Percentiles rank a stretch among this genome's conserved stretches.
Evolutionary conservation across 2,329 filamentous ascomycete genomes (phyloP).

Genomic region (Fusarium austroafricanum): DNA sequence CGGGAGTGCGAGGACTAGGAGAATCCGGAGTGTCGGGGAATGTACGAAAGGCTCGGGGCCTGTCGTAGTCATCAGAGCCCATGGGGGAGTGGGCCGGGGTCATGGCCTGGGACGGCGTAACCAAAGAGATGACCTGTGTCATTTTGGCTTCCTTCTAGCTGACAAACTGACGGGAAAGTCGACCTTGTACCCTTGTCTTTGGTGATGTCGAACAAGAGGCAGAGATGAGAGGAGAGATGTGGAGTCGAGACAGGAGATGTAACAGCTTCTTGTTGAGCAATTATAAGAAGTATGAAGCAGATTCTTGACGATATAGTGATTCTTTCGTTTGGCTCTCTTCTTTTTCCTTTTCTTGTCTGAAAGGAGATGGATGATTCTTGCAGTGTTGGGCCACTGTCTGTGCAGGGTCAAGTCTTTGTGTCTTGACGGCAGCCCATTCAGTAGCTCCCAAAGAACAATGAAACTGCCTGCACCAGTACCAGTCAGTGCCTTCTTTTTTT

Average conservation of each 20-base stretch:
- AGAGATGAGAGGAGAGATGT: neutral
- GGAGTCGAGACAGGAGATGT: constrained; percentile 2
- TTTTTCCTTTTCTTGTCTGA: constrained; percentile 20
- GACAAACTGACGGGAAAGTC: constrained; percentile 36
- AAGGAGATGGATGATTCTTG: constrained; percentile 29
- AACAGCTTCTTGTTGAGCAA: constrained; percentile 2
- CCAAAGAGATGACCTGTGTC: constrained; percentile 48
- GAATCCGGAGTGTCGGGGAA: constrained; percentile 41
- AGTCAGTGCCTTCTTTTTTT: neutral
- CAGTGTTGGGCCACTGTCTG: constrained; percentile 33
- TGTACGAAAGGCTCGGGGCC: constrained; percentile 34
- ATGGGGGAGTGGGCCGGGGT: constrained; percentile 44
- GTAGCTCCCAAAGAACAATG: constrained; percentile 41
- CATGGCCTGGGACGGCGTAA: constrained; percentile 42
- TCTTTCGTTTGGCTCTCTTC: neutral
- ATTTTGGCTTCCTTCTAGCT: constrained; percentile 36
- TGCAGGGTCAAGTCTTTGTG: constrained; percentile 39
- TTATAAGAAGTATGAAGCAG: constrained; percentile 19
- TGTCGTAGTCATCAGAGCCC: constrained; percentile 40
- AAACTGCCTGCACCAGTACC: constrained; percentile 27
- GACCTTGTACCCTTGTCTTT: constrained; percentile 23
- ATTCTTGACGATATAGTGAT: neutral
- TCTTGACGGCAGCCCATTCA: constrained; percentile 37
- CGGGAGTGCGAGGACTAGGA: constrained; percentile 42
- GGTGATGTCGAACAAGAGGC: constrained; percentile 12